These are phyloP conservation scores for Debaryomycetaceae sp. DNA, from an alignment of 1,139 yeast species.

Conservation along the genomic window DNA sequence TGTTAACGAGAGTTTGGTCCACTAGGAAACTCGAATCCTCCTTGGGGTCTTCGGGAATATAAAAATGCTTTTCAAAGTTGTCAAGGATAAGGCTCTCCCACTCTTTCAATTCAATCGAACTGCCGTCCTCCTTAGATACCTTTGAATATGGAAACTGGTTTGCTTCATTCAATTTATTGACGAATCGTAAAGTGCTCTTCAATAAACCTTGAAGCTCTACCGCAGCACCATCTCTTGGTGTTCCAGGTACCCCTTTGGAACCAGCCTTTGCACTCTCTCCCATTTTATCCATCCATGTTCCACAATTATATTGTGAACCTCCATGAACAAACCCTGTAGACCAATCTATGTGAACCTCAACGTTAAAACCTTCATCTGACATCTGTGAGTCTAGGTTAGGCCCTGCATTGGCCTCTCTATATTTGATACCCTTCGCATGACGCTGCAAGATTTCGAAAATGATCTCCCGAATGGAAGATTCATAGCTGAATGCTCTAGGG, in stretches of 20 bases:
- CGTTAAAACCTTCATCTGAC: slow-evolving; percentile 90
- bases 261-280: slow-evolving; percentile 88
- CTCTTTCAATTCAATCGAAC: slow-evolving; percentile 46
- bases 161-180: slow-evolving; percentile 50
- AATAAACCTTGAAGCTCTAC: slow-evolving; percentile 86
- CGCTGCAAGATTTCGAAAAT: slow-evolving; percentile 77
- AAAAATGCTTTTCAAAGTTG: slow-evolving; percentile 77
- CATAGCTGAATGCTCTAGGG: slow-evolving; percentile 70
- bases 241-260: slow-evolving; percentile 88
- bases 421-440: slow-evolving; percentile 84
- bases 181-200: slow-evolving; percentile 81
- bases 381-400: slow-evolving; percentile 82
- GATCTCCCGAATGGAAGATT: slow-evolving; percentile 68
- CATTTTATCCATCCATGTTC: slow-evolving; percentile 99
- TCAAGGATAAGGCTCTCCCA: slow-evolving; percentile 73
- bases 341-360: slow-evolving; percentile 82
- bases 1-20: slow-evolving; percentile 64
- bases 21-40: slow-evolving; percentile 55
- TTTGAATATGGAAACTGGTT: slow-evolving; percentile 55
- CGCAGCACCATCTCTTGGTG: slow-evolving; percentile 98
- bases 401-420: slow-evolving; percentile 96
- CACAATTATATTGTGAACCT: slow-evolving; percentile 90
- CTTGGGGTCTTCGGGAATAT: slow-evolving; percentile 60
- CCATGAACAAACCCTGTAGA: slow-evolving; percentile 82
- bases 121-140: slow-evolving; percentile 59